Base-by-base conservation (phyloP, 1,284 basidiomycete species). In the Coniophora puteana region DNA sequence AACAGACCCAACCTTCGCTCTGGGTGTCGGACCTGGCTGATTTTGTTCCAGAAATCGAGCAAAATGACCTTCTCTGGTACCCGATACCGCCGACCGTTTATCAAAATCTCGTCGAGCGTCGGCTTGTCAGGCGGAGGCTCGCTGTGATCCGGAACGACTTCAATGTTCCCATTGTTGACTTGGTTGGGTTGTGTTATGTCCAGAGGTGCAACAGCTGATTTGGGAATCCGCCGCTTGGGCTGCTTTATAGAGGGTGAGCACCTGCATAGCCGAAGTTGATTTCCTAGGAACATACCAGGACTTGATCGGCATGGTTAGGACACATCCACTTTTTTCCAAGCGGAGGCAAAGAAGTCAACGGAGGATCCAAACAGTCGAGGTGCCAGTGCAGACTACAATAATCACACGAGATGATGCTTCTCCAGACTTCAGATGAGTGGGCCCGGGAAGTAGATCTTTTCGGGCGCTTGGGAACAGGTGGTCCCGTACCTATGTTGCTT, bases 261-360 rank as follows among this genome's bases (percentile, higher is more conserved):
- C 42, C 11, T 21, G 20, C 32, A 28, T 21, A 21, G 24, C 24
- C 24, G 34, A 21, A 47, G 42, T 16, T 32, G 39, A 39, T 36
- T 42, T n/a, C n/a, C 20, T 27, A 33, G 43, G 28, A 40, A 57
- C 82, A 59, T 55, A 89, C 87, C 47, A 89, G 62, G 44, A 87
- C 74, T 48, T 83, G 81, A 47, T 95, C 90, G 21, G 83, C 83
- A 60, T 99, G 95, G 55, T 93, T 92, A 2, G 96, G 96, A 65
- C 95, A 99, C 91, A 95, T 97, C 95, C 96, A 99, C 64, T 94
- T 96, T 67, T 85, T 85, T 49, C 80, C 81, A 43, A 87, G 80
- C 20, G 85, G 77, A 4, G 96, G 96, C 79, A 98, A 85, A 33
- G 74, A 75, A 16, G 85, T 72, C 51, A 97, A 69, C 3, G 96